Evolutionary conservation across 208 protist species (phyloP).

Genomic region (Trichomonas gallinae): DNA sequence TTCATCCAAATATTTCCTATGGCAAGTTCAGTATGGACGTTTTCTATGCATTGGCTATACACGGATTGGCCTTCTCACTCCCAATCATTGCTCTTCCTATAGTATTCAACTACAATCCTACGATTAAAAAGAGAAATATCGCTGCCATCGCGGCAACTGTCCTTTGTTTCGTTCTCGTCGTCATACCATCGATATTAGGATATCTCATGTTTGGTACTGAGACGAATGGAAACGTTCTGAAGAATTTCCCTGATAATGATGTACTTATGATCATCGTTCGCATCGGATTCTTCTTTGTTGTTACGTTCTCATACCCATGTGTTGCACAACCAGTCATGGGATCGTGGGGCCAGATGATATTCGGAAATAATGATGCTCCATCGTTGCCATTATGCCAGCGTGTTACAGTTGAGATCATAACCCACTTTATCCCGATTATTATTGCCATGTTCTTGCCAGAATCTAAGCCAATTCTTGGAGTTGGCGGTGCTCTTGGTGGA

Average conservation of each 20-base stretch:
- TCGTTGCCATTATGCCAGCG: not conserved
- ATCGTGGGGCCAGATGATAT: not conserved
- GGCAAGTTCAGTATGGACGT: not conserved
- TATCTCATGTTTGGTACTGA: not conserved
- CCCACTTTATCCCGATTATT: not conserved
- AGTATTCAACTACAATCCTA: not conserved
- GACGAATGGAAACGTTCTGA: not conserved
- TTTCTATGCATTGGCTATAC: not conserved
- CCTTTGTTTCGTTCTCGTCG: not conserved
- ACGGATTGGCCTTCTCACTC: not conserved
- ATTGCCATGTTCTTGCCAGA: not conserved
- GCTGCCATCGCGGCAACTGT: not conserved
- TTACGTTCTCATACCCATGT: not conserved
- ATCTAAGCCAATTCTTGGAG: not conserved
- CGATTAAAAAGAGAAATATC: not conserved
- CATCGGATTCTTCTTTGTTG: not conserved
- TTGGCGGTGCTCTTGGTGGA: not conserved
- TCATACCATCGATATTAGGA: not conserved
- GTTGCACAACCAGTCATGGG: not conserved
- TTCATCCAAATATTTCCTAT: too few relatives aligned
- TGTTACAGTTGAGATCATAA: not conserved
- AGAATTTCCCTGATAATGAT: not conserved
- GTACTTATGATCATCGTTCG: not conserved
- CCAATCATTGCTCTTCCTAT: not conserved
- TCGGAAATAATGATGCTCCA: not conserved